Base-by-base conservation (phyloP, 2,329 filamentous ascomycete genomes). In the Fusarium tjaetaba region DNA sequence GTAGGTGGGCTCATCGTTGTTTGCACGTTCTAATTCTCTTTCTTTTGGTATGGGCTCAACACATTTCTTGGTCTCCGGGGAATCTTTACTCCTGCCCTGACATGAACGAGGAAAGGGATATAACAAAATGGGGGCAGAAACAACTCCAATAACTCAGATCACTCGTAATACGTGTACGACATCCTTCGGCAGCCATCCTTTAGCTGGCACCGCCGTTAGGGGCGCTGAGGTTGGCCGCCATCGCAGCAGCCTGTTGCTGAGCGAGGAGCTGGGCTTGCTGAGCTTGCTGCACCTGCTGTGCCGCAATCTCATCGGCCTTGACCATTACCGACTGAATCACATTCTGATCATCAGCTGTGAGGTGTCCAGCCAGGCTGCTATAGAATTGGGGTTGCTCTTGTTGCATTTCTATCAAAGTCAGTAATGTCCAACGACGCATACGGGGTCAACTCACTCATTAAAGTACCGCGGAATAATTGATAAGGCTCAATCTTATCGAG, bases 401-500 rank as follows among this genome's bases (percentile, higher is more conserved):
- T 89, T 98, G 94, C 80, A 98, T 89, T 82, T 90, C 95, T 97
- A 80, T 55, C 59, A 58, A 30, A 49, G 78, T 82, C 67, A 83
- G 81, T 68, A 68, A 15, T 41, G 14, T 59, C 14, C 11, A 8
- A 45, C 16, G 20, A 18, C 2, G 24, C 13, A 34, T 11, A 24
- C 26, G 24, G 10, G 39, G 28, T 32, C 11, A 4, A 90, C 94
- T 83, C 90, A 97, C 95, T 93, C 80, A 96, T 83, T 75, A 98
- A 86, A 24, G 94, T 92, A 70, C 89, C 87, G 81, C 94, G 93
- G 88, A 99, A 98, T 71, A 97, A 86, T 80, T 92, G 89, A 79
- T 99, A 99, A 5, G 96, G 95, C 84, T 99, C 96, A 71, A 99
- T 88, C 85, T 96, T 96, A 83, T 99, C 96, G 30, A 99, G 88